Percentiles rank a stretch among this genome's conserved stretches.
Conservation (phyloP, 345 rosid species). For the Salix caprea region DNA sequence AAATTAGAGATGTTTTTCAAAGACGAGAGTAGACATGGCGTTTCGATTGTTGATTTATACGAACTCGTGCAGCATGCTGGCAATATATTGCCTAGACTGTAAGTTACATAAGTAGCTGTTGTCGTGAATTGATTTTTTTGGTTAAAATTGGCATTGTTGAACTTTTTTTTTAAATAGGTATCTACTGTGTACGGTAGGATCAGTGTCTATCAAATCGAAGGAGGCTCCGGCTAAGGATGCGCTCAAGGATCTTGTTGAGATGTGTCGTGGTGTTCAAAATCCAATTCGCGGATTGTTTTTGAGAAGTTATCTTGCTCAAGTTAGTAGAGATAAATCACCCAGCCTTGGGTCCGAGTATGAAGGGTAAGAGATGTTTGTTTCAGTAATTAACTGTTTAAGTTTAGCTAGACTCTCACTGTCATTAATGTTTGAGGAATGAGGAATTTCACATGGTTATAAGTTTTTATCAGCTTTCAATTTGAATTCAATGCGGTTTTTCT, state of each 20-base stretch:
- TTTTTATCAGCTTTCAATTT: neutral
- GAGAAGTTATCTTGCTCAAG: constrained; percentile 95
- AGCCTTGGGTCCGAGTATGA: constrained; percentile 88
- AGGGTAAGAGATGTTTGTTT: constrained; percentile 54
- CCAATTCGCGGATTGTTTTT: constrained; percentile 95
- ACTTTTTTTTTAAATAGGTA: constrained; percentile 41
- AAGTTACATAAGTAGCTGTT: neutral
- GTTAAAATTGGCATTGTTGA: neutral
- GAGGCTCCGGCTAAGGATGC: constrained; percentile 96
- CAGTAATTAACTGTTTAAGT: neutral
- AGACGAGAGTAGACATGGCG: constrained; percentile 31
- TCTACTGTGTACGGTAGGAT: constrained; percentile 95
- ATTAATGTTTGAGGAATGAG: neutral
- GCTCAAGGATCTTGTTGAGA: constrained; percentile 95
- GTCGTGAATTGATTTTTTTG: neutral
- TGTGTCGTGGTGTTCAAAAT: constrained; percentile 97
- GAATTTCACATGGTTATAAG: neutral
- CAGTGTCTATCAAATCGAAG: constrained; percentile 88
- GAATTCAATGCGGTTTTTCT: constrained; percentile 4
- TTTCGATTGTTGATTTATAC: constrained; percentile 26
- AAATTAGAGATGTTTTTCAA: constrained; percentile 30
- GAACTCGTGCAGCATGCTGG: constrained; percentile 30
- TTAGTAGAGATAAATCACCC: constrained; percentile 87
- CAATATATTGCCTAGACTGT: constrained; percentile 24
- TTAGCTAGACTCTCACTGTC: neutral